Base-by-base conservation (phyloP, 768 basidiomycete genomes). In the Boletus rubescentipes region DNA sequence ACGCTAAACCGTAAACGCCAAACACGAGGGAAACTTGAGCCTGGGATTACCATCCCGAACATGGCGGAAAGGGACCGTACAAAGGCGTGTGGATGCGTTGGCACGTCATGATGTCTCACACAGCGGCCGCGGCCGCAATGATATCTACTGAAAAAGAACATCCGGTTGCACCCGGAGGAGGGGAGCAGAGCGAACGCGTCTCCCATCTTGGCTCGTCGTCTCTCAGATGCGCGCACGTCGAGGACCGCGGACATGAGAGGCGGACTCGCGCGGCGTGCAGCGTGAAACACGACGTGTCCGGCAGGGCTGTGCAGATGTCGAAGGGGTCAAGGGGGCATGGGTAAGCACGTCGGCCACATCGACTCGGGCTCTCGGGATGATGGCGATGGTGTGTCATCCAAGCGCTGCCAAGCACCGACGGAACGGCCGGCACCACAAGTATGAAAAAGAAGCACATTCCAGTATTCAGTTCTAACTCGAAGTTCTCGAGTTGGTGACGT, bases 171-270 rank as follows among this genome's bases (percentile, higher is more conserved):
- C 31, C 30, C 31, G 35, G 55, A 30, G 31, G 20, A 31, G 14
- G 9, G 39, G 16, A 36, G 40, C 32, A 35, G 36, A 45, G 29
- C 20, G 18, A 36, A 32, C 35, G 20, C 35, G 29, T 16, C 38
- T 31, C 26, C 14, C 8, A 5, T 44, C 34, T 56, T 23, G 20
- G 15, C 42, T 55, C 43, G n/a, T 18, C 9, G 20, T 41, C 4
- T 23, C 4, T 20, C 26, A 21, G 20, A 43, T n/a, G 21, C 11
- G 29, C 39, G 18, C 11, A 14, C 35, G 16, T 18, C 16, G 9
- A 20, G 34, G 10, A 9, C 41, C 34, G 49, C 56, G 57, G 57
- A 51, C 32, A 9, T 51, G 30, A 18, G 55, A 37, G 38, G 23
- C 32, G 29, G 40, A 9, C 45, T 35, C 39, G 32, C 14, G 37